These are phyloP conservation scores for Ganoderma meredithae DNA, from an alignment of 1,284 basidiomycete species.

Conservation along the genomic window DNA sequence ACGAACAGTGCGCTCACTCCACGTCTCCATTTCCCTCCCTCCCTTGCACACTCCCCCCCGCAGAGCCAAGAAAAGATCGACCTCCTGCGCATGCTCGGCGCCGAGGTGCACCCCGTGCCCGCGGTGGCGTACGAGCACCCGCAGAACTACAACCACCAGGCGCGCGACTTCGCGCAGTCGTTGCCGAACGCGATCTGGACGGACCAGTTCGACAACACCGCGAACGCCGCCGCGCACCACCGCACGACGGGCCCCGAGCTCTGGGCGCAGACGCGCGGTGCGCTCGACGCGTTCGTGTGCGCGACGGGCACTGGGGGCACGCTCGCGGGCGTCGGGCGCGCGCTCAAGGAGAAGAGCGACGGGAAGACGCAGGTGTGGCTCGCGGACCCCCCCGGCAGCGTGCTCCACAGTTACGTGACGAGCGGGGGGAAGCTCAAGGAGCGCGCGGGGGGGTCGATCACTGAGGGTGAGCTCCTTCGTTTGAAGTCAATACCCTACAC, in stretches of 20 bases:
- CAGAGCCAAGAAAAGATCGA: conserved; percentile 98
- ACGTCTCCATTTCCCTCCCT: neutral
- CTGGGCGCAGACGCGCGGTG: conserved; percentile 88
- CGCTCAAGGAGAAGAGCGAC: conserved; percentile 83
- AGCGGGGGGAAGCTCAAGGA: conserved; percentile 86
- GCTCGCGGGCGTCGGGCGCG: conserved; percentile 88
- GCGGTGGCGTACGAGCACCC: conserved; percentile 98
- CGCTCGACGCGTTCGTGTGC: conserved; percentile 91
- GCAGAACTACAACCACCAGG: conserved; percentile 98
- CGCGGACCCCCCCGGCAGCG: conserved; percentile 96
- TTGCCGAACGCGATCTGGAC: conserved; percentile 97
- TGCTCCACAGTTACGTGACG: conserved; percentile 87
- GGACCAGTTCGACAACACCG: conserved; percentile 97
- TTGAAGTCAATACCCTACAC: neutral
- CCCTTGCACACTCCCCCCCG: neutral
- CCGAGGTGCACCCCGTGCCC: conserved; percentile 95
- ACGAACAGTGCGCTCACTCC: neutral
- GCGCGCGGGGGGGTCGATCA: conserved; percentile 90
- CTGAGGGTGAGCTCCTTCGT: conserved; percentile 76
- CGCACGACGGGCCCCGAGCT: conserved; percentile 95
- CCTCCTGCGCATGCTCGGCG: conserved; percentile 95
- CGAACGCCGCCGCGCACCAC: conserved; percentile 92
- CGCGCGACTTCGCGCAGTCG: conserved; percentile 85
- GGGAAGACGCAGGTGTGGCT: conserved; percentile 92
- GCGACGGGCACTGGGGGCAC: conserved; percentile 97